phyloP scores from a whole-genome alignment of 768 basidiomycete species.

The Chlorophyllum brunneum region DNA sequence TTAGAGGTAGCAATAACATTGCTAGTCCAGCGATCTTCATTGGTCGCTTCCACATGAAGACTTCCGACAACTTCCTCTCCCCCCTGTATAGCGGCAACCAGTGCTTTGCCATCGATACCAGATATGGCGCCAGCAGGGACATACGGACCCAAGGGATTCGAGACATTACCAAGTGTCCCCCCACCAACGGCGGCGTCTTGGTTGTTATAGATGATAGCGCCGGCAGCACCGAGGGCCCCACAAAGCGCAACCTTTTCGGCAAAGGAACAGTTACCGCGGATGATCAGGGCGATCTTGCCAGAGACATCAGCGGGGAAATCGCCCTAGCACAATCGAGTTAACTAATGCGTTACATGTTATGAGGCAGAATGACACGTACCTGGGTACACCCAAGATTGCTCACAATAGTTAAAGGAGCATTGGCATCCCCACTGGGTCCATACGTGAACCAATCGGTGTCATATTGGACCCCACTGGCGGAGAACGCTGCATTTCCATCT shows the following conservation, averaged over 20 bases:
- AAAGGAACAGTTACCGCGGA: slow-evolving; percentile 26
- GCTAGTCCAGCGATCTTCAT: slow-evolving; percentile 22
- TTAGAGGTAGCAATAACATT: slow-evolving; percentile 29
- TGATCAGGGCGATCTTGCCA: slow-evolving; percentile 26
- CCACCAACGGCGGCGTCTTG: slow-evolving; percentile 19
- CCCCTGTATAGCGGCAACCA: slow-evolving; percentile 19
- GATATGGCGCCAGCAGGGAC: slow-evolving; percentile 23
- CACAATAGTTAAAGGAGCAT: slow-evolving; percentile 22
- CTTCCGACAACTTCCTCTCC: slow-evolving; percentile 23
- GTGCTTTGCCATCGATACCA: slow-evolving; percentile 20
- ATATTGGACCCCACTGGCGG: slow-evolving; percentile 15
- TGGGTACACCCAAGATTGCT: slow-evolving; percentile 23
- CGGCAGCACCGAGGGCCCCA: slow-evolving; percentile 23
- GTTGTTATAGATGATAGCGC: slow-evolving; percentile 27
- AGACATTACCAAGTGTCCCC: slow-evolving; percentile 21
- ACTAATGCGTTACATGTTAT: background rate
- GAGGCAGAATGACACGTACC: slow-evolving; percentile 14
- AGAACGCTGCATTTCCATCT: slow-evolving; percentile 20
- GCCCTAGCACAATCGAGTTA: slow-evolving; percentile 10
- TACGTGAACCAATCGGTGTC: slow-evolving; percentile 20
- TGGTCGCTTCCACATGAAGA: slow-evolving; percentile 22
- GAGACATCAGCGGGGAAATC: slow-evolving; percentile 22
- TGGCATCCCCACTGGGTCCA: slow-evolving; percentile 22
- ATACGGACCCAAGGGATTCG: slow-evolving; percentile 22
- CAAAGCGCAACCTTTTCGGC: slow-evolving; percentile 24